Evolutionary conservation across 352 stramenopile species (phyloP).

Genomic region (Phytophthora colocasiae): DNA sequence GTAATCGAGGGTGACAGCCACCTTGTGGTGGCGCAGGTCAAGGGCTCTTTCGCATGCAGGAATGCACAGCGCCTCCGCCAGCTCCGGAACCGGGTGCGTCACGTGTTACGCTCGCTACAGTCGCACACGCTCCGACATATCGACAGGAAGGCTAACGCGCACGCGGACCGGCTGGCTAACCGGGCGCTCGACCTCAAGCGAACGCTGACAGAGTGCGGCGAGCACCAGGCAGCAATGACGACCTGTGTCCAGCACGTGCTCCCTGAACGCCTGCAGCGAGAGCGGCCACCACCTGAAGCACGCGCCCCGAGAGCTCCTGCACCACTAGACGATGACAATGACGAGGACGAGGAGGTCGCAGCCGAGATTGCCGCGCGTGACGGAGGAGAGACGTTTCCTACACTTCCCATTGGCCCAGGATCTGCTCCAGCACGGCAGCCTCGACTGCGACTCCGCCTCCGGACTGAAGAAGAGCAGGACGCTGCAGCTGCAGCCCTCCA

Average conservation of each 20-base stretch:
- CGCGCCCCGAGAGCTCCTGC: too few relatives aligned
- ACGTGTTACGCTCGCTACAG: too few relatives aligned
- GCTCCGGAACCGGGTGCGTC: not conserved
- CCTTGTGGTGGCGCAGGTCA: not conserved
- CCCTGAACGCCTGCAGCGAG: too few relatives aligned
- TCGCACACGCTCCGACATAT: conserved; percentile 14
- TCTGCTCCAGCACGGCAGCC: not conserved
- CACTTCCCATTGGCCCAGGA: not conserved
- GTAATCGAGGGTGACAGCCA: not conserved
- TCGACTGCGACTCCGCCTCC: conserved; percentile 1
- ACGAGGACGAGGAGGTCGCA: too few relatives aligned
- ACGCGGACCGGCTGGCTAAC: conserved; percentile 27
- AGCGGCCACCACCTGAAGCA: too few relatives aligned
- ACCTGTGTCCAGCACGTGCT: too few relatives aligned
- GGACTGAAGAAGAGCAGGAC: too few relatives aligned
- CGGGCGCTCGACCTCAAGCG: too few relatives aligned
- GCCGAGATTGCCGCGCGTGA: not conserved
- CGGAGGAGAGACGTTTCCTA: conserved; percentile 3
- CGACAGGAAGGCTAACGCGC: conserved; percentile 23
- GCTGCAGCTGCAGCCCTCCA: too few relatives aligned
- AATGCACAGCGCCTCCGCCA: not conserved
- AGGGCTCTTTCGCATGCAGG: not conserved
- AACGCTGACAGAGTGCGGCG: too few relatives aligned
- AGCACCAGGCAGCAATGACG: too few relatives aligned
- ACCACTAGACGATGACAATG: too few relatives aligned